Conservation (phyloP, 2,329 filamentous ascomycete genomes). For the Botrytis byssoidea region DNA sequence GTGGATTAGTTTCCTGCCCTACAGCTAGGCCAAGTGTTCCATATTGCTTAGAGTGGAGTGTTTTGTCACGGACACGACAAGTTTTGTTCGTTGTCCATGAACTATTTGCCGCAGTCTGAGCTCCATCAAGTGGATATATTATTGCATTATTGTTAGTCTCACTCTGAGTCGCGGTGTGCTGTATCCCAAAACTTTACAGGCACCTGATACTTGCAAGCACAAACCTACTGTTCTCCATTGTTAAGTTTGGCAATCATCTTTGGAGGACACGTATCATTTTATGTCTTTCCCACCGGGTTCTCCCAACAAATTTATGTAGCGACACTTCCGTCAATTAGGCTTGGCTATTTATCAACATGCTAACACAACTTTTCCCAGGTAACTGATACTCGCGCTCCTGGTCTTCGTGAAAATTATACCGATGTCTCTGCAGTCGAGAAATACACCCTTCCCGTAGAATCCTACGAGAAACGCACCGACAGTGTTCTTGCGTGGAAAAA, state of each 20-base stretch:
- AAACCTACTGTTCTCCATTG: slow-evolving; percentile 17
- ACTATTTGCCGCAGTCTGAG: slow-evolving; percentile 8
- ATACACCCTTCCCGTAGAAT: slow-evolving; percentile 80
- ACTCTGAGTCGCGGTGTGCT: slow-evolving; percentile 13
- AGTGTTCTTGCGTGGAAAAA: slow-evolving; percentile 96
- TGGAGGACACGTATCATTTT: slow-evolving; percentile 17
- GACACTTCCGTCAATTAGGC: not conserved
- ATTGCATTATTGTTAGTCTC: slow-evolving; percentile 16
- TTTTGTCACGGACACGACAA: slow-evolving; percentile 8
- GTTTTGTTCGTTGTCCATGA: slow-evolving; percentile 20
- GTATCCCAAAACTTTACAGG: not conserved
- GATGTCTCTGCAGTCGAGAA: slow-evolving; percentile 82
- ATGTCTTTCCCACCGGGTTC: not conserved
- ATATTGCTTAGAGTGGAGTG: slow-evolving; percentile 8
- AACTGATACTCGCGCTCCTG: slow-evolving; percentile 73
- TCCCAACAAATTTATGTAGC: not conserved
- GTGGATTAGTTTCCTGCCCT: slow-evolving; percentile 12
- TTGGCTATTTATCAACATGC: slow-evolving; percentile 14
- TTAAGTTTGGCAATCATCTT: not conserved
- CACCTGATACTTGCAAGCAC: slow-evolving; percentile 16
- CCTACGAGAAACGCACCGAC: slow-evolving; percentile 83
- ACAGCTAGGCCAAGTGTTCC: slow-evolving; percentile 12
- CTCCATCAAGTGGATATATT: slow-evolving; percentile 12
- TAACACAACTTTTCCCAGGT: slow-evolving; percentile 53
- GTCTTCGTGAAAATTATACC: slow-evolving; percentile 73